These are phyloP conservation scores for Suillus tomentosus DNA, from an alignment of 768 basidiomycete species.

Conservation along the genomic window DNA sequence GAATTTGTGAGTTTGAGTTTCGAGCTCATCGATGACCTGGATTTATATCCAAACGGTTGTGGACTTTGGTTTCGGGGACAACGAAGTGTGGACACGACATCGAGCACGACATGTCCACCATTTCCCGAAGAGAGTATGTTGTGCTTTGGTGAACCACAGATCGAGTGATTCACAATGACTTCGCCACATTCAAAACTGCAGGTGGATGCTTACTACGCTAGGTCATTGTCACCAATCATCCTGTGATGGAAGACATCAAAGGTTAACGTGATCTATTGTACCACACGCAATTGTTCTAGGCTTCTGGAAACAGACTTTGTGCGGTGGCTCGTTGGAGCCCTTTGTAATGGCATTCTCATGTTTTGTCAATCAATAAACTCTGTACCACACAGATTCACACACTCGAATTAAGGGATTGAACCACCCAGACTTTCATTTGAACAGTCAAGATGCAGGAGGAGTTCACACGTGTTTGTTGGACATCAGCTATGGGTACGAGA, in stretches of 20 bases:
- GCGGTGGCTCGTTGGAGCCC: not conserved
- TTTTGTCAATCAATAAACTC: not conserved
- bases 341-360: not conserved
- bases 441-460: not conserved
- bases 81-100: not conserved
- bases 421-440: not conserved
- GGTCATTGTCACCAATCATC: not conserved
- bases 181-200: not conserved
- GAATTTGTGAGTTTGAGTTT: not conserved
- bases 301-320: not conserved
- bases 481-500: not conserved
- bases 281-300: not conserved
- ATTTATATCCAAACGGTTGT: not conserved
- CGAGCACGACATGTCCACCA: not conserved
- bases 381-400: no score
- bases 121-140: not conserved
- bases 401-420: not conserved
- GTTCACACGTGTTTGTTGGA: not conserved
- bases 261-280: not conserved
- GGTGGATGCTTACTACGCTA: not conserved
- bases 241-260: not conserved
- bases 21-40: not conserved
- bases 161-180: not conserved
- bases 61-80: not conserved
- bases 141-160: not conserved